A percentile compares a stretch with the other conserved stretches of the same genome.
Conservation (phyloP, 2,329 filamentous ascomycete species). For the Apiospora marii region DNA sequence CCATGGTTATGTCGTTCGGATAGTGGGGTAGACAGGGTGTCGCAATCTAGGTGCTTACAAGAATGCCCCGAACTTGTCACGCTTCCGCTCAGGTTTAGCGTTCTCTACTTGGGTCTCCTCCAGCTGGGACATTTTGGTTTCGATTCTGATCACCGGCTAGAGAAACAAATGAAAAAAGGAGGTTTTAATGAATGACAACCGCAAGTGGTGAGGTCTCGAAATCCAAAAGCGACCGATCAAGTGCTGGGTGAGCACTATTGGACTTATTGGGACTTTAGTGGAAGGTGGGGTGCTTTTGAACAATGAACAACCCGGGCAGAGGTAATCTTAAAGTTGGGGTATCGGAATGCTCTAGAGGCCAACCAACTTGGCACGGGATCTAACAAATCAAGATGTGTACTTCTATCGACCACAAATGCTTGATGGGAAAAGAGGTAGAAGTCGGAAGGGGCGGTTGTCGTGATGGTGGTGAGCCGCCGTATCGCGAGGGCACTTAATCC, state of each 20-base stretch:
- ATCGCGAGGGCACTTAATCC: not conserved
- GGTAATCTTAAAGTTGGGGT: not conserved
- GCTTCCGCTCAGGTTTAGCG: not conserved
- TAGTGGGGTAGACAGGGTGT: not conserved
- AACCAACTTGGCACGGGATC: constrained; percentile 16
- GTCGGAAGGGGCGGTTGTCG: not conserved
- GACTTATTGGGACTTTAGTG: constrained; percentile 6
- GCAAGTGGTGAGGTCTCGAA: not conserved
- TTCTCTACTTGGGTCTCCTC: not conserved
- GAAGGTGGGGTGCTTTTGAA: not conserved
- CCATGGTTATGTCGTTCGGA: not conserved
- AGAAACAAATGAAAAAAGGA: not conserved
- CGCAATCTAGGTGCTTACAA: not conserved
- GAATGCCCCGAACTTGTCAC: constrained; percentile 12
- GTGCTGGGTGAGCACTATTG: not conserved
- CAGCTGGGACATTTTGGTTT: not conserved
- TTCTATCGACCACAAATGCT: not conserved
- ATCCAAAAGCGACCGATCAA: not conserved
- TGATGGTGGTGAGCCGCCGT: not conserved
- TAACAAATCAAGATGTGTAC: not conserved
- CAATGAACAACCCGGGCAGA: constrained; percentile 6
- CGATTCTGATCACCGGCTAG: not conserved
- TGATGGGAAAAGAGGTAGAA: not conserved
- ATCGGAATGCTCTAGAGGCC: not conserved
- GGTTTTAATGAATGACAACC: not conserved